Evolutionary conservation across 208 protist species (phyloP).

Genomic region (Trypanosoma lewisi): DNA sequence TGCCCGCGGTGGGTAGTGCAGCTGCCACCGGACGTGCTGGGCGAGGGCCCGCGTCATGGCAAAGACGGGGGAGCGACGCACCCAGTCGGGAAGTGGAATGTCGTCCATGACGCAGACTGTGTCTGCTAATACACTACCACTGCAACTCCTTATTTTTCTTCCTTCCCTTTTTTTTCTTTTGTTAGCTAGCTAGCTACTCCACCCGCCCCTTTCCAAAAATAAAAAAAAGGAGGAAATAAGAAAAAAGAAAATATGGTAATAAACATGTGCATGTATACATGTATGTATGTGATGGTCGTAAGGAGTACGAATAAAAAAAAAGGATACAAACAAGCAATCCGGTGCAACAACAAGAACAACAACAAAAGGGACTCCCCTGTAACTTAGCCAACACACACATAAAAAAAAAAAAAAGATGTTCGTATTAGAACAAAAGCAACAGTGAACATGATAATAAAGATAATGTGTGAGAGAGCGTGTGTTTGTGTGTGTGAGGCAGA

Average conservation of each 20-base stretch:
- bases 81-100: conserved; percentile 69
- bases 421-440: background rate
- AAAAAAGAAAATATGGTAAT: too few species aligned
- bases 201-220: too few species aligned
- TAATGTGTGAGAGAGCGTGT: too few species aligned
- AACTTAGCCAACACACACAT: background rate
- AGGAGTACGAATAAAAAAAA: too few species aligned
- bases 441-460: too few species aligned
- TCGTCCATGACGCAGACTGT: conserved; percentile 56
- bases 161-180: background rate
- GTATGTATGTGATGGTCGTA: background rate
- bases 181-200: too few species aligned
- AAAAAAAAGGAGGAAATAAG: too few species aligned
- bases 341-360: background rate
- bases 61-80: conserved; percentile 54
- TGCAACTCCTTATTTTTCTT: background rate
- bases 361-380: too few species aligned
- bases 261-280: background rate
- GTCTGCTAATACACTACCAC: background rate
- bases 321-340: background rate
- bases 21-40: conserved; percentile 12
- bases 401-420: background rate
- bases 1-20: background rate
- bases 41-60: conserved; percentile 54
- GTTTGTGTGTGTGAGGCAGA: too few species aligned